Evolutionary conservation across 306 rosid genomes (phyloP).

Genomic region (Lathyrus tuberosus): DNA sequence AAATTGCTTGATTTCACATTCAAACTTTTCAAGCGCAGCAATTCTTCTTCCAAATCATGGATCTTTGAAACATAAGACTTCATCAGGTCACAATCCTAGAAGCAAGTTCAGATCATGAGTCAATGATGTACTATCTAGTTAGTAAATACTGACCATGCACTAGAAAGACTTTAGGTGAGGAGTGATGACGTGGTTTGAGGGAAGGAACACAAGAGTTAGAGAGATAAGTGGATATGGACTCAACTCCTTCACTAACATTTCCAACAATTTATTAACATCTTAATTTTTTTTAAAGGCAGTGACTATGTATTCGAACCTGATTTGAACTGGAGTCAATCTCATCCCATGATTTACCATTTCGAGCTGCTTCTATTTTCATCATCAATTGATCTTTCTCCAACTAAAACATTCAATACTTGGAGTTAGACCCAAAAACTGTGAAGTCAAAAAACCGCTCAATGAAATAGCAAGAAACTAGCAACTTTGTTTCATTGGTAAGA

Average conservation of each 20-base stretch:
- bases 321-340: constrained; percentile 73
- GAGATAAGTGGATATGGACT: background rate
- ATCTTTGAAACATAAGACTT: constrained; percentile 75
- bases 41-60: constrained; percentile 79
- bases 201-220: background rate
- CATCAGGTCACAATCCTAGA: constrained; percentile 77
- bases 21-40: constrained; percentile 50
- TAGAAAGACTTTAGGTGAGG: constrained; percentile 12
- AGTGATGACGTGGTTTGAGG: background rate
- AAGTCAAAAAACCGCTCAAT: constrained; percentile 9
- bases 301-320: constrained; percentile 56
- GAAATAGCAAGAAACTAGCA: constrained; percentile 37
- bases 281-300: background rate
- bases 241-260: background rate
- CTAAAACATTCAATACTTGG: constrained; percentile 45
- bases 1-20: constrained; percentile 47
- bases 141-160: constrained; percentile 9
- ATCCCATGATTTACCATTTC: constrained; percentile 93
- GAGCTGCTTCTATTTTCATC: constrained; percentile 71
- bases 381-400: constrained; percentile 83
- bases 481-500: background rate
- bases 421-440: constrained; percentile 28
- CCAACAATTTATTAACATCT: background rate
- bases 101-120: constrained; percentile 22
- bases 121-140: background rate